These are phyloP conservation scores for Leccinum subrobustum DNA, from an alignment of 1,284 basidiomycete species.

Conservation along the genomic window DNA sequence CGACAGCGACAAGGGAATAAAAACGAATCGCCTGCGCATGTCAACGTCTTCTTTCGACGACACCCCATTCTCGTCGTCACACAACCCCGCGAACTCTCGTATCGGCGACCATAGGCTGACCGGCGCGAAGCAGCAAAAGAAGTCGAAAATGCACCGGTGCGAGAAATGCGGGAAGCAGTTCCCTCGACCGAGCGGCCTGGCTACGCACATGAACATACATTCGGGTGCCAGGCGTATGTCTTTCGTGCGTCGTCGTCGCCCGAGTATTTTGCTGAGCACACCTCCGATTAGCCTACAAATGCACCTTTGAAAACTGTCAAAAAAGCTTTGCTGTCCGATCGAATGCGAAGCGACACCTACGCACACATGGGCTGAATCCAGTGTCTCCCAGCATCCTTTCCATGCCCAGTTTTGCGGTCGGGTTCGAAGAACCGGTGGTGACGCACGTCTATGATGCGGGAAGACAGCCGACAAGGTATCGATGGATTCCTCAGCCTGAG, in stretches of 20 bases:
- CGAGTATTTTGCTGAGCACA: slow-evolving; percentile 9
- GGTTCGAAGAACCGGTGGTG: slow-evolving; percentile 45
- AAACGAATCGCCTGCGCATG: slow-evolving; percentile 17
- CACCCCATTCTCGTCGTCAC: slow-evolving; percentile 7
- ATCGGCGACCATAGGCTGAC: slow-evolving; percentile 11
- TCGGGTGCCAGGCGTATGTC: slow-evolving; percentile 59
- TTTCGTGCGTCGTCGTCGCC: slow-evolving; percentile 4
- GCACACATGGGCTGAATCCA: slow-evolving; percentile 49
- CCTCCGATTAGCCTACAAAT: slow-evolving; percentile 46
- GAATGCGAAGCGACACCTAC: slow-evolving; percentile 59
- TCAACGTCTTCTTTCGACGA: slow-evolving; percentile 6
- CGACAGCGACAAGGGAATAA: slow-evolving; percentile 9
- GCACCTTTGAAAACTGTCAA: slow-evolving; percentile 46
- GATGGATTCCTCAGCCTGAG: slow-evolving; percentile 43
- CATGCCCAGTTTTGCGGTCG: slow-evolving; percentile 39
- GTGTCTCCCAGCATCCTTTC: slow-evolving; percentile 19
- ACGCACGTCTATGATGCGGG: slow-evolving; percentile 43
- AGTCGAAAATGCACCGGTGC: slow-evolving; percentile 53
- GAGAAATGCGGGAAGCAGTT: slow-evolving; percentile 56
- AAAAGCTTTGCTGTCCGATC: slow-evolving; percentile 60
- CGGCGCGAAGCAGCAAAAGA: slow-evolving; percentile 34
- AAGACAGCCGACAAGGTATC: slow-evolving; percentile 40
- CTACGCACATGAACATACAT: slow-evolving; percentile 68
- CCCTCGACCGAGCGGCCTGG: slow-evolving; percentile 60
- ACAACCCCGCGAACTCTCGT: slow-evolving; percentile 7